Base-by-base conservation (phyloP, 2,329 filamentous ascomycete genomes). In the Fusarium nygamai region DNA sequence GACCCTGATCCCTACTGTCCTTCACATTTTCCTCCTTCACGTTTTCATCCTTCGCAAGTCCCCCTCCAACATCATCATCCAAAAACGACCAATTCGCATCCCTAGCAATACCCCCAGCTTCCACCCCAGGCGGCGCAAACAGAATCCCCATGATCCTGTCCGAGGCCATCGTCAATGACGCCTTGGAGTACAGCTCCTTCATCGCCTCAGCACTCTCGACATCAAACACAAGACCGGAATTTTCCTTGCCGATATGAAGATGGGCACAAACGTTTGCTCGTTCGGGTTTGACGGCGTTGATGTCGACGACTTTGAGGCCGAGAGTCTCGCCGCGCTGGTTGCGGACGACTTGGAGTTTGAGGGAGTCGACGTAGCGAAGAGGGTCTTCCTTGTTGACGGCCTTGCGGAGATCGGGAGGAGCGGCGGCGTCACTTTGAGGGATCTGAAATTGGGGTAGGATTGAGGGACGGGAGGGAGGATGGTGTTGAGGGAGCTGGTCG, bases 1-100 rank as follows among this genome's bases (percentile, higher is more conserved):
- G 22, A 11, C 13, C 48, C 48, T 4, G 11, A 20, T 20, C 48
- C 31, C 12, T 34, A 20, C 10, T 8, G 22, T 47, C 19, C 6
- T 41, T 22, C 39, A 31, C 29, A 19, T 33, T 41, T 6, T n/a
- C 38, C 20, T n/a, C 38, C 38, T n/a, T 41, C 38, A 38, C 19
- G 36, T 33, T 41, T 41, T 39, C 38, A 0, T 41, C 20, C 6
- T 22, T 39, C 38, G 9, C 14, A 13, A 19, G 10, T 19, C 6
- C 4, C 16, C 24, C 34, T 22, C 24, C 24, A 31, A n/a, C 19
- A 6, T 24, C 64, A 17, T n/a, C 24, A 12, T 19, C 8, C 13
- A 75, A 24, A 6, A 68, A 61, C 4, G 59, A 31, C 72, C 72
- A 75, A n/a, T 69, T 27, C 2, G 62, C 46, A 17, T 73, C 58